Conservation (phyloP, 169 alveolate genomes). For the Plasmodium gonderi region DNA sequence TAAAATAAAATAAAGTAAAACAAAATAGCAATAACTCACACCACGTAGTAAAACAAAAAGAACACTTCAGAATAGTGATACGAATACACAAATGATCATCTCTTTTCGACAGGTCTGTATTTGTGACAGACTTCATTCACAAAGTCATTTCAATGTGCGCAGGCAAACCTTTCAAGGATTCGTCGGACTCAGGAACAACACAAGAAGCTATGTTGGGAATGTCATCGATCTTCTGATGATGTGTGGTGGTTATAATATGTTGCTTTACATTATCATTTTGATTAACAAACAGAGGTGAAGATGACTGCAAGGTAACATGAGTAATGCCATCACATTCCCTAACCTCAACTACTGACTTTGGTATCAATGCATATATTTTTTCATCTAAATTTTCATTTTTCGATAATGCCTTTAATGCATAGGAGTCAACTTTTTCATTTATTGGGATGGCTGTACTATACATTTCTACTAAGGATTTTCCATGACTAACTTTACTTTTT, state of each 20-base stretch:
- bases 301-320: constrained; percentile 69
- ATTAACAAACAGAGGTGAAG: constrained; percentile 71
- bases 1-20: background rate
- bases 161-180: constrained; percentile 56
- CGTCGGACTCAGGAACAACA: constrained; percentile 37
- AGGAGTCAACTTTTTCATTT: constrained; percentile 43
- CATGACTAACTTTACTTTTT: constrained; percentile 27
- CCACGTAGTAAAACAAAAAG: no score
- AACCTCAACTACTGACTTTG: constrained; percentile 72
- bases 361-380: constrained; percentile 68
- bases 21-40: no score
- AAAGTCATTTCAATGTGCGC: background rate
- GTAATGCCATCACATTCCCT: constrained; percentile 58
- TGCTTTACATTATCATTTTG: constrained; percentile 52
- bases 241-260: constrained; percentile 36
- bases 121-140: background rate
- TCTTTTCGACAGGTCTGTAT: background rate
- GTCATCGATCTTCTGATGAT: constrained; percentile 30
- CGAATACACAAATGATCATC: background rate
- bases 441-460: constrained; percentile 74
- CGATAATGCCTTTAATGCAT: constrained; percentile 65
- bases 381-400: constrained; percentile 35
- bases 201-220: constrained; percentile 58
- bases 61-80: no score
- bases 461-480: constrained; percentile 56